phyloP scores from a whole-genome alignment of 345 rosid species.

The Lepidium africanum region DNA sequence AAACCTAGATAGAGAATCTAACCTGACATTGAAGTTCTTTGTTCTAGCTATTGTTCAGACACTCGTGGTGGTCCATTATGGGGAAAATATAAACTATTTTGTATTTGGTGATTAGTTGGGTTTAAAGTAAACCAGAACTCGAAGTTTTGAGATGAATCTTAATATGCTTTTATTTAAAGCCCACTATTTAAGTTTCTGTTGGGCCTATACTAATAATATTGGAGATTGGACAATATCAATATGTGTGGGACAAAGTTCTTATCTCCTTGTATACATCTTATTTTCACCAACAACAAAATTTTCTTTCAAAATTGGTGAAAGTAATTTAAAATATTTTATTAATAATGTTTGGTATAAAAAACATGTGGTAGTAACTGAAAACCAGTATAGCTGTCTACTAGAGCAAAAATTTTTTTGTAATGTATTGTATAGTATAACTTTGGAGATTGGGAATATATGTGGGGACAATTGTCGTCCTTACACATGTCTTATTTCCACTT shows the following conservation, averaged over 20 bases:
- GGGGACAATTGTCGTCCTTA: too few species aligned
- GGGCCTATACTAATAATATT: not conserved
- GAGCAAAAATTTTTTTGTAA: too few species aligned
- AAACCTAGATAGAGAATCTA: too few species aligned
- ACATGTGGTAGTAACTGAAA: too few species aligned
- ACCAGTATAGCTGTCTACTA: too few species aligned
- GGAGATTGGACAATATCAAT: not conserved
- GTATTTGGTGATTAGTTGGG: not conserved
- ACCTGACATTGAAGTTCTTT: not conserved
- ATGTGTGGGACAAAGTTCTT: not conserved
- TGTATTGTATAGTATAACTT: too few species aligned
- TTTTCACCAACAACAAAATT: not conserved
- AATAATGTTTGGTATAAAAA: too few species aligned
- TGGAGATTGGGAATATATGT: too few species aligned
- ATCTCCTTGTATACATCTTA: not conserved
- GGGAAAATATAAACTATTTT: not conserved
- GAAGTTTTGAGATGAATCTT: not conserved
- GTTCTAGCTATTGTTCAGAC: not conserved
- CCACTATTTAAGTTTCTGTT: too few species aligned
- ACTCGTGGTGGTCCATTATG: not conserved
- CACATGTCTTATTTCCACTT: too few species aligned
- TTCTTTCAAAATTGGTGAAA: not conserved
- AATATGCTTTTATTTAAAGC: not conserved
- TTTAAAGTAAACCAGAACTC: not conserved
- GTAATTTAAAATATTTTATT: not conserved